These are phyloP conservation scores for Cladophialophora psammophila DNA, from an alignment of 2,329 filamentous ascomycete genomes.

Conservation along the genomic window DNA sequence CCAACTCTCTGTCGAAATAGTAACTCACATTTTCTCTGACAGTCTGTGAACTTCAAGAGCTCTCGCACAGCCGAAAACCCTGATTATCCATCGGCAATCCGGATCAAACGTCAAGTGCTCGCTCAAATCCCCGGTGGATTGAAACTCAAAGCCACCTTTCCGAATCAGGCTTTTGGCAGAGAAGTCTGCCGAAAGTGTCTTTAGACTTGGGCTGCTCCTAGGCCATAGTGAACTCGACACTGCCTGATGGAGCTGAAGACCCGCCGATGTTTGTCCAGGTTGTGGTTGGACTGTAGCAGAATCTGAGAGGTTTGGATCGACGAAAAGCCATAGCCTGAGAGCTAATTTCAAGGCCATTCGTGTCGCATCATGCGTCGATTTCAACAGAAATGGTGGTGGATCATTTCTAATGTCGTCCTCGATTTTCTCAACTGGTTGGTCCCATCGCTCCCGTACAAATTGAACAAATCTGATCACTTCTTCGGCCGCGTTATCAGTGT, in stretches of 20 bases:
- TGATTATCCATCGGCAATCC: neutral
- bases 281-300: neutral
- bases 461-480: neutral
- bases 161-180: neutral
- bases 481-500: neutral
- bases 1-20: neutral
- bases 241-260: neutral
- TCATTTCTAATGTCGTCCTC: too few species aligned
- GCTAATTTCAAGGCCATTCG: neutral
- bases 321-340: neutral
- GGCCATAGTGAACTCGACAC: neutral
- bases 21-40: neutral
- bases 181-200: neutral
- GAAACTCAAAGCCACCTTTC: neutral
- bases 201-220: slow-evolving; percentile 1
- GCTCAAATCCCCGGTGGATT: neutral
- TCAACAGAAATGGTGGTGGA: too few species aligned
- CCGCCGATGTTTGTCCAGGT: too few species aligned
- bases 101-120: neutral
- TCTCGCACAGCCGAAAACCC: neutral
- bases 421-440: too few species aligned
- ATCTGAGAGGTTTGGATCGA: neutral
- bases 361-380: too few species aligned
- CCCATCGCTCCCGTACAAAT: too few species aligned
- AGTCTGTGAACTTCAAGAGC: neutral